Evolutionary conservation across 2,329 filamentous ascomycete species (phyloP).

Genomic region (Talaromyces sp.): DNA sequence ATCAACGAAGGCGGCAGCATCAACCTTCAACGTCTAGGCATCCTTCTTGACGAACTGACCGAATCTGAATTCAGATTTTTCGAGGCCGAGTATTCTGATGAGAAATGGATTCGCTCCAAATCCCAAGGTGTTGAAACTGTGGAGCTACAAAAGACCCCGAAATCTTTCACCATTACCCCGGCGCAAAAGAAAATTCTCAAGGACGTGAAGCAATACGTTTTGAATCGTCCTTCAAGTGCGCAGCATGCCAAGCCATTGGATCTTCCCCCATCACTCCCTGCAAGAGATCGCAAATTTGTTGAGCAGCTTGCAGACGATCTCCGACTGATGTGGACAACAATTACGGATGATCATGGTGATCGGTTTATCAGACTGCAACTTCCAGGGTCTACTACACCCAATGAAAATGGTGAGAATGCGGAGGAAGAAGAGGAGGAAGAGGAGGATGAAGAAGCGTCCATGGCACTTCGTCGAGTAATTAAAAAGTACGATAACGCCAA

Average conservation of each 20-base stretch:
- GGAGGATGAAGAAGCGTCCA: conserved; percentile 76
- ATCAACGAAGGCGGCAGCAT: conserved; percentile 95
- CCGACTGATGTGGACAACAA: conserved; percentile 60
- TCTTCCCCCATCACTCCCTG: conserved; percentile 66
- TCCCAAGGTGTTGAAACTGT: conserved; percentile 65
- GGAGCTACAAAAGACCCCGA: conserved; percentile 51
- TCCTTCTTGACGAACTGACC: conserved; percentile 76
- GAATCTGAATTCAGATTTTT: conserved; percentile 92
- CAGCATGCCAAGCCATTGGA: conserved; percentile 56
- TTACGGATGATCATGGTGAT: conserved; percentile 60
- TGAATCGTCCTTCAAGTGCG: conserved; percentile 55
- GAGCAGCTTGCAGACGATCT: conserved; percentile 74
- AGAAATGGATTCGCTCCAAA: conserved; percentile 89
- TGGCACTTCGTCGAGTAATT: conserved; percentile 79
- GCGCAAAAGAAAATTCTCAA: conserved; percentile 77
- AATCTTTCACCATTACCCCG: conserved; percentile 68
- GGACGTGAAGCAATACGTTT: conserved; percentile 76
- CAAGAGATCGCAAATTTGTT: conserved; percentile 86
- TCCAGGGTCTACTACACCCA: conserved; percentile 44
- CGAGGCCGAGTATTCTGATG: conserved; percentile 81
- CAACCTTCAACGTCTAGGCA: conserved; percentile 72
- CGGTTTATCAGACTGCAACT: conserved; percentile 62
- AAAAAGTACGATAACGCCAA: conserved; percentile 88
- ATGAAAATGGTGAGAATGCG: conserved; percentile 34
- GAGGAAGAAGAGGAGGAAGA: conserved; percentile 65